A percentile compares a stretch with the other conserved stretches of the same genome.
phyloP scores from a whole-genome alignment of 2,329 filamentous ascomycete species.

The Zymoseptoria pseudotritici region DNA sequence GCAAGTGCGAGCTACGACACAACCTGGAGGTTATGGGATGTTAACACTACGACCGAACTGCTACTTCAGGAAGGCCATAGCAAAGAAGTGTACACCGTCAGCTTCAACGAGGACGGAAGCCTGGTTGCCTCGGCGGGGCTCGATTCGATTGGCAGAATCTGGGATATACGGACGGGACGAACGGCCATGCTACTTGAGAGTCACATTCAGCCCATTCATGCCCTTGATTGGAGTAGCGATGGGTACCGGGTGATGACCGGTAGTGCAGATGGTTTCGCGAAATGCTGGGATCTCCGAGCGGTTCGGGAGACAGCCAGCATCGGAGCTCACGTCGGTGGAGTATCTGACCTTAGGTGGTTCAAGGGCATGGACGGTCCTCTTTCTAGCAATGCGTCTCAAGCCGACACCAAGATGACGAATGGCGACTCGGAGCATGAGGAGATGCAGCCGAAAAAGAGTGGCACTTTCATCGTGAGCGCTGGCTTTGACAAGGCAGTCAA shows the following conservation, averaged over 20 bases:
- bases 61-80: conserved; percentile 91
- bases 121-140: conserved; percentile 85
- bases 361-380: conserved; percentile 74
- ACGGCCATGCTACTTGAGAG: conserved; percentile 94
- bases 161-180: conserved; percentile 86
- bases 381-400: conserved; percentile 51
- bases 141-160: conserved; percentile 89
- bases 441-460: conserved; percentile 65
- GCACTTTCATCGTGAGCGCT: conserved; percentile 82
- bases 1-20: conserved; percentile 94
- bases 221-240: conserved; percentile 84
- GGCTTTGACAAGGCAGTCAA: conserved; percentile 96
- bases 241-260: conserved; percentile 89
- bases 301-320: conserved; percentile 77
- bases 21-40: conserved; percentile 94
- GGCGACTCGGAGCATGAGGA: conserved; percentile 10
- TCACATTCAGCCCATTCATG: conserved; percentile 89
- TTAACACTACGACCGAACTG: conserved; percentile 75
- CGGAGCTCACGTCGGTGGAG: conserved; percentile 82
- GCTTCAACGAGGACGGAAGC: conserved; percentile 86
- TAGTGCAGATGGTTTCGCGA: conserved; percentile 89
- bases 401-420: conserved; percentile 16
- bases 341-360: conserved; percentile 90
- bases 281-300: conserved; percentile 94
- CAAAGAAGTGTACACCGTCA: conserved; percentile 81